Conservation (phyloP, 2,329 filamentous ascomycete species). For the Teratosphaeria viscida region DNA sequence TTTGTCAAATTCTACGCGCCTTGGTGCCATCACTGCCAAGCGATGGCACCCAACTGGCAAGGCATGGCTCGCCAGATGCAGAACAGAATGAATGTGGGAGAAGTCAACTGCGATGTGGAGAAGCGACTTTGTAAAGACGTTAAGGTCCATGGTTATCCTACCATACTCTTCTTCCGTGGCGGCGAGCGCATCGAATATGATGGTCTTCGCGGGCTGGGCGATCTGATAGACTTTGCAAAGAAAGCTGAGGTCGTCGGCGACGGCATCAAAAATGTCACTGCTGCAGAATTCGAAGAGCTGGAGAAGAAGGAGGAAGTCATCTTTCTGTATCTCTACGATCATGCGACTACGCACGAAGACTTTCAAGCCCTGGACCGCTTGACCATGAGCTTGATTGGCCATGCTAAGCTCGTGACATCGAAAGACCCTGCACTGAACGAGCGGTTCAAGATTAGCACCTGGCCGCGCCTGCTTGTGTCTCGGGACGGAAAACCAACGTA, state of each 20-base stretch:
- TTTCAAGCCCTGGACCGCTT: constrained; percentile 80
- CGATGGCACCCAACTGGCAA: constrained; percentile 80
- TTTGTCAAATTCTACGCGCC: constrained; percentile 98
- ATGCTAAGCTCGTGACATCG: constrained; percentile 87
- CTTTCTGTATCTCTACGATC: constrained; percentile 95
- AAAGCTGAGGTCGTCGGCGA: constrained; percentile 69
- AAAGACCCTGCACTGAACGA: constrained; percentile 64
- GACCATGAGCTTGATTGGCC: constrained; percentile 78
- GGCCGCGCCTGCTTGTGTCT: constrained; percentile 85
- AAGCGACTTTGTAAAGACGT: constrained; percentile 87
- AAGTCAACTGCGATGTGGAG: constrained; percentile 89
- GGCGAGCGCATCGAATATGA: constrained; percentile 88
- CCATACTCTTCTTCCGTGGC: constrained; percentile 83
- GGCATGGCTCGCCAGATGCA: constrained; percentile 88
- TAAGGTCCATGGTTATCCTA: constrained; percentile 69
- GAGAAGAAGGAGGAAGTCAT: constrained; percentile 93
- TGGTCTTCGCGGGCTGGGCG: constrained; percentile 81
- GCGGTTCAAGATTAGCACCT: constrained; percentile 90
- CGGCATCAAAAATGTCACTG: constrained; percentile 73
- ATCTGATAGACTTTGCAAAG: constrained; percentile 76
- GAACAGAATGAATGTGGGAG: constrained; percentile 78
- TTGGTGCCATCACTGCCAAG: constrained; percentile 94
- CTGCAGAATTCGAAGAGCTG: constrained; percentile 63
- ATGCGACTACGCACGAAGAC: constrained; percentile 86
- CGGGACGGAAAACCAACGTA: constrained; percentile 84